Conservation (phyloP, 768 basidiomycete species). For the Russula griseocarnosa region DNA sequence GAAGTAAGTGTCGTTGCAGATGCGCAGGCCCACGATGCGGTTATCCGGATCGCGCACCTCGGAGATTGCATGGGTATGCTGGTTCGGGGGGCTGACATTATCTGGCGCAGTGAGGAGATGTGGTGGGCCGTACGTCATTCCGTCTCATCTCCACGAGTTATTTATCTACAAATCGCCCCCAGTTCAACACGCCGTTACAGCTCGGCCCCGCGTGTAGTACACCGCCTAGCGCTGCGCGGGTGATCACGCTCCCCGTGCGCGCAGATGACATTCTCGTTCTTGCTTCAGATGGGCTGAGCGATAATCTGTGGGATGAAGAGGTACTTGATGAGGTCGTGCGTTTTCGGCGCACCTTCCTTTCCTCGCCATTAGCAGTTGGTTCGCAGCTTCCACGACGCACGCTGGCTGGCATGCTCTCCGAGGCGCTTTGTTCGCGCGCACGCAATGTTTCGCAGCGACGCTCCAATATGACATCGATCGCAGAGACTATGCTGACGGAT, state of each 20-base stretch:
- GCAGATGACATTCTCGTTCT: conserved; percentile 76
- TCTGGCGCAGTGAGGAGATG: conserved; percentile 90
- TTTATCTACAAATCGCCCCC: conserved; percentile 10
- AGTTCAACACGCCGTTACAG: conserved; percentile 64
- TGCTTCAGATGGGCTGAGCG: conserved; percentile 75
- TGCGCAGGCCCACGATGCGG: conserved; percentile 42
- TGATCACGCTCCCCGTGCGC: conserved; percentile 64
- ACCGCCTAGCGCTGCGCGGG: conserved; percentile 62
- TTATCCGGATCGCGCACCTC: conserved; percentile 77
- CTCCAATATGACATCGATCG: background rate
- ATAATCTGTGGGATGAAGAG: conserved; percentile 88
- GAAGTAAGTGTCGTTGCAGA: conserved; percentile 40
- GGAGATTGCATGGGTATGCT: conserved; percentile 89
- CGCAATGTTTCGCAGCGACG: conserved; percentile 56
- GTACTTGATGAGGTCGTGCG: conserved; percentile 74
- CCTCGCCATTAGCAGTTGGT: background rate
- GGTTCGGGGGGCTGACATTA: conserved; percentile 70
- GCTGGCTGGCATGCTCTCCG: conserved; percentile 66
- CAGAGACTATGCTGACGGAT: background rate
- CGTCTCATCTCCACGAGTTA: background rate
- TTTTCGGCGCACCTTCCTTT: conserved; percentile 44
- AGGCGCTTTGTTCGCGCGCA: conserved; percentile 78
- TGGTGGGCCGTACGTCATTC: conserved; percentile 66
- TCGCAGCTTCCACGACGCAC: conserved; percentile 45
- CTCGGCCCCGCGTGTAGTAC: conserved; percentile 60